phyloP scores from a whole-genome alignment of 352 stramenopile genomes.

The Globisporangium viniferum region DNA sequence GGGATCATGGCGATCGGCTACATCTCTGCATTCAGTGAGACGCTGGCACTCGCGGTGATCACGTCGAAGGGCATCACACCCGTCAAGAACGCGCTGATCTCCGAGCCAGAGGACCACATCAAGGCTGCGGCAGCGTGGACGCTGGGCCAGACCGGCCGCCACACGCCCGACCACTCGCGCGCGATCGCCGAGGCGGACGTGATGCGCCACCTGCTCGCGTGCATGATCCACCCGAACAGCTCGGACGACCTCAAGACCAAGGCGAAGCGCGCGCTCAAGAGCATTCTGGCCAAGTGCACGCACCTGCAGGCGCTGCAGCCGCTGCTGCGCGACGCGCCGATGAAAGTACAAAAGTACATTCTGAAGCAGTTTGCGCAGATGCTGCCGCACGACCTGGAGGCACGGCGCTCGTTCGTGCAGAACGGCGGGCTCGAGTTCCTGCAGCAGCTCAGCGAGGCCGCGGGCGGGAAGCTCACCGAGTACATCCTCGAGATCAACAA shows the following conservation, averaged over 20 bases:
- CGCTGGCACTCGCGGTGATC: slow-evolving; percentile 92
- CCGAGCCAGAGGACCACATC: slow-evolving; percentile 94
- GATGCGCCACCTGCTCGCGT: slow-evolving; percentile 90
- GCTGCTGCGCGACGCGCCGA: slow-evolving; percentile 87
- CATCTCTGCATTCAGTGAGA: slow-evolving; percentile 95
- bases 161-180: slow-evolving; percentile 92
- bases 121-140: slow-evolving; percentile 94
- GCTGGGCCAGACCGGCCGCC: slow-evolving; percentile 92
- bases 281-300: slow-evolving; percentile 93
- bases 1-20: slow-evolving; percentile 96
- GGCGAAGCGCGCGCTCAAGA: slow-evolving; percentile 93
- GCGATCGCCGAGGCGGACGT: slow-evolving; percentile 92
- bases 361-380: slow-evolving; percentile 94
- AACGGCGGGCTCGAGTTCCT: slow-evolving; percentile 93
- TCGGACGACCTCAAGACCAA: slow-evolving; percentile 94
- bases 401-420: slow-evolving; percentile 90
- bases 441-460: slow-evolving; percentile 90
- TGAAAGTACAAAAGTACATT: slow-evolving; percentile 97
- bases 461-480: slow-evolving; percentile 92
- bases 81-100: slow-evolving; percentile 91
- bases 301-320: slow-evolving; percentile 91
- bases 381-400: slow-evolving; percentile 92
- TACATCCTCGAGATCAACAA: slow-evolving; percentile 96
- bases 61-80: slow-evolving; percentile 91
- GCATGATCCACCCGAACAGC: slow-evolving; percentile 90